Percentiles rank a stretch among this genome's conserved stretches.
Conservation (phyloP, 371 early-diverging fungal species). For the Mortierella sp. region DNA sequence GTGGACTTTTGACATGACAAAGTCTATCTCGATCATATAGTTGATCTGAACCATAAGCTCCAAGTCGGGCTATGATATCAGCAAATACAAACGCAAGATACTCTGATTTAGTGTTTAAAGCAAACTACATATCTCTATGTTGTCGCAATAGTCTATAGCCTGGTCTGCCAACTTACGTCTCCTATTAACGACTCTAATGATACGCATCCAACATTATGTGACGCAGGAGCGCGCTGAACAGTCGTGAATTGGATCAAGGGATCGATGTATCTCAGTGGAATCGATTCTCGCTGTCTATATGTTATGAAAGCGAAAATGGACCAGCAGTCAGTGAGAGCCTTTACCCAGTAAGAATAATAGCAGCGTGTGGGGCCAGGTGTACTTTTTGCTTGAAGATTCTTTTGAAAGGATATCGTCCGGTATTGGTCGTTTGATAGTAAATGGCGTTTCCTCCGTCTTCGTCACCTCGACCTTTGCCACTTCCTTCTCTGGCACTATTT, state of each 20-base stretch:
- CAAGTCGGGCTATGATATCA: slow-evolving; percentile 29
- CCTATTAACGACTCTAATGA: slow-evolving; percentile 39
- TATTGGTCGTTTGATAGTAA: background rate
- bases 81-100: background rate
- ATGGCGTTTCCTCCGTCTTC: no score
- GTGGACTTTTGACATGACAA: slow-evolving; percentile 57
- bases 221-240: slow-evolving; percentile 27
- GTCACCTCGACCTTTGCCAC: background rate
- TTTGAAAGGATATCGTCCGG: background rate
- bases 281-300: background rate
- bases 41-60: slow-evolving; percentile 62
- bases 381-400: background rate
- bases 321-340: background rate
- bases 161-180: slow-evolving; percentile 17
- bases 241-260: slow-evolving; percentile 28
- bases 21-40: slow-evolving; percentile 61
- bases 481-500: no score
- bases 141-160: no score
- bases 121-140: background rate
- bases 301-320: background rate
- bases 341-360: no score
- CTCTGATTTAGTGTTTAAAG: background rate
- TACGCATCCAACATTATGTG: slow-evolving; percentile 32
- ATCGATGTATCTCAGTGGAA: slow-evolving; percentile 28
- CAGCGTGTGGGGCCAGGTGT: no score